Evolutionary conservation across 768 basidiomycete species (phyloP).

Genomic region (Macrocybe gigantea): DNA sequence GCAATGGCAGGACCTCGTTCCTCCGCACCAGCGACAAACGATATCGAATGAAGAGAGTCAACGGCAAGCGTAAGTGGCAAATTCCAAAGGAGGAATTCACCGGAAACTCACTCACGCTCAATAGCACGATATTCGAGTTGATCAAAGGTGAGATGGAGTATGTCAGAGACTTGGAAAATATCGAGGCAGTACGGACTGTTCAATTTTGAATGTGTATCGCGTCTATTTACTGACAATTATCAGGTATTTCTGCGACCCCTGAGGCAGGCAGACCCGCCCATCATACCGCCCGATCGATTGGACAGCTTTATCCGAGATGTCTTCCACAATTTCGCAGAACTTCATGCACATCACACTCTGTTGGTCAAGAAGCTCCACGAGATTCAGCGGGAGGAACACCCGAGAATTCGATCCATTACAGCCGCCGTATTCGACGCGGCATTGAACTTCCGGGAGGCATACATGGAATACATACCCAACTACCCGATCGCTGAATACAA

Average conservation of each 20-base stretch:
- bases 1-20: constrained; percentile 86
- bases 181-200: constrained; percentile 56
- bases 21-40: constrained; percentile 49
- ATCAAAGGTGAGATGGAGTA: constrained; percentile 97
- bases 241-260: constrained; percentile 85
- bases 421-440: constrained; percentile 84
- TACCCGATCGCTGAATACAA: constrained; percentile 88
- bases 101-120: constrained; percentile 11
- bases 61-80: constrained; percentile 68
- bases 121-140: constrained; percentile 86
- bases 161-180: constrained; percentile 89
- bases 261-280: constrained; percentile 67
- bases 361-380: constrained; percentile 79
- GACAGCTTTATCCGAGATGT: constrained; percentile 80
- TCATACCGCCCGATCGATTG: constrained; percentile 67
- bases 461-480: constrained; percentile 89
- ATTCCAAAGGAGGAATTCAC: neutral
- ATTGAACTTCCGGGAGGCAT: constrained; percentile 87
- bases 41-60: constrained; percentile 73
- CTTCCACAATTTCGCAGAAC: constrained; percentile 80
- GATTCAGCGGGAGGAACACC: constrained; percentile 85
- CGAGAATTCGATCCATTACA: constrained; percentile 73
- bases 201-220: neutral
- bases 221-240: neutral
- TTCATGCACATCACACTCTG: constrained; percentile 68